These are phyloP conservation scores for Salvia sclarea DNA, from an alignment of 305 asterid species.

Conservation along the genomic window DNA sequence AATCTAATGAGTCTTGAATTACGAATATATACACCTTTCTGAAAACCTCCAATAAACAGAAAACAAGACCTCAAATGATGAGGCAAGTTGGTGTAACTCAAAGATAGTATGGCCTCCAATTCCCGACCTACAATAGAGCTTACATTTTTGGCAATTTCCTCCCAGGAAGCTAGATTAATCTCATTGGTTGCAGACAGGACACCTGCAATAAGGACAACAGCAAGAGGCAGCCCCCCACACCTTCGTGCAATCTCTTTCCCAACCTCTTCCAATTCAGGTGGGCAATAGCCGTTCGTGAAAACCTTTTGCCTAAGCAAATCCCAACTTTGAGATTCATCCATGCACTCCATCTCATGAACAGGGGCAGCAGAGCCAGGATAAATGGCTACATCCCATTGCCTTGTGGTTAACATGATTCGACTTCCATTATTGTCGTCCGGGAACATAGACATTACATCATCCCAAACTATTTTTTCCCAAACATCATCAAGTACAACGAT, in stretches of 20 bases:
- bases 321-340: too few species aligned
- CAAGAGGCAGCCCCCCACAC: slow-evolving; percentile 24
- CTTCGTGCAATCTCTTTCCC: slow-evolving; percentile 17
- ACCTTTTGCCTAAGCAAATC: too few species aligned
- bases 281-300: neutral
- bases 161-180: slow-evolving; percentile 15
- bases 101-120: too few species aligned
- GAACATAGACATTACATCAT: slow-evolving; percentile 2
- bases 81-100: slow-evolving; percentile 14
- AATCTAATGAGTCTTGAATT: neutral
- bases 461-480: slow-evolving; percentile 13
- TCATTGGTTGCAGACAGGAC: neutral
- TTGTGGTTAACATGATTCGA: too few species aligned
- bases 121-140: neutral
- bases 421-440: too few species aligned
- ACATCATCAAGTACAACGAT: slow-evolving; percentile 18
- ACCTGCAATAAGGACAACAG: slow-evolving; percentile 21
- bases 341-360: too few species aligned
- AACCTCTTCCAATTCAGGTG: neutral
- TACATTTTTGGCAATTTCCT: neutral
- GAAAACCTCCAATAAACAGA: slow-evolving; percentile 8
- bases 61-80: slow-evolving; percentile 23
- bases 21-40: neutral
- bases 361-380: too few species aligned
- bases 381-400: too few species aligned